Evolutionary conservation across 805 yeast species (phyloP), one percentile per base, ranked within the genome.

Genomic region (Myxozyma mucilagina): DNA sequence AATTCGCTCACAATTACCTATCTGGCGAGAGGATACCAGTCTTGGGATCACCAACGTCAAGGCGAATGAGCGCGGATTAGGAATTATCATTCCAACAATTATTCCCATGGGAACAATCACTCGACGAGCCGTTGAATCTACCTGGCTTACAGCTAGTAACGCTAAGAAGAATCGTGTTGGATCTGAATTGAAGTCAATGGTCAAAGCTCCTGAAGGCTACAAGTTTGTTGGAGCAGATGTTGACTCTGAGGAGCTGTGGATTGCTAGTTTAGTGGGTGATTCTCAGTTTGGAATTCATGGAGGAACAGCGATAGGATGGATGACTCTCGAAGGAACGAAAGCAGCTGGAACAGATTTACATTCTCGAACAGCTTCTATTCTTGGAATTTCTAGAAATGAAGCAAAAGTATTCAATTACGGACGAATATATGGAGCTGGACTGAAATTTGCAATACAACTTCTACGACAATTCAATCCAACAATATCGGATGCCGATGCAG

Each of bases 171-270:
- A 84, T 49, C 78, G 97, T 63, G 83, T 96, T 48, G 99, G 99
- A 0, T 91, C 97, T 0, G 99, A 94, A 72, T 78, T 96, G 63
- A 94, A 96, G 73, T 84, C 97, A 0, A 84, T 90, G 78, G 79
- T 94, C 4, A 77, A 80, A 59, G 97, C 97, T 0, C 99, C 99
- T 0, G 75, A 80, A 1, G 97, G 97, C 0, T 94, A 92, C 72
- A 82, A 83, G 41, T 89, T 94, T 76, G 96, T 94, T 8, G 99
- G 99, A 9, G 99, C 99, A 0, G 99, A 94, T 78, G 99, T 94
- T 8, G 99, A 94, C 74, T 90, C 97, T 42, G 99, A 94, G 71
- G 99, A 94, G 71, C 79, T 94, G 47, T 94, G 99, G 99, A 94
- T 94, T 67, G 99, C 99, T 0, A 88, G 97, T 18, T 76, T 96